Conservation (phyloP, 1,284 basidiomycete genomes). For the Fomitopsis schrenkii region DNA sequence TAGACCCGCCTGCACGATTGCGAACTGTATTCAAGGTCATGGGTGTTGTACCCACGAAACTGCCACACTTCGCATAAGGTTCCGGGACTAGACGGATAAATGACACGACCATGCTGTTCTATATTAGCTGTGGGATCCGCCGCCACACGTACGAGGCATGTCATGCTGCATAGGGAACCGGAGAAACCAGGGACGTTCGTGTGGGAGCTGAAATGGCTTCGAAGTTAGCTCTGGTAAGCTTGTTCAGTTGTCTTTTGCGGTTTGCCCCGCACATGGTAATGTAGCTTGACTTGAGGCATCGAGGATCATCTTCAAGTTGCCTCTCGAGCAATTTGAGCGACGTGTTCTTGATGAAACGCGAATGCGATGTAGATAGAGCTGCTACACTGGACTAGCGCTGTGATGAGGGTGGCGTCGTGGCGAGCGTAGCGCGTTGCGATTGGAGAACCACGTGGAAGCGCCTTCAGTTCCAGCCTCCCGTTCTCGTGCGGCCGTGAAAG, state of each 20-base stretch:
- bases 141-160: not conserved
- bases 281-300: not conserved
- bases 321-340: not conserved
- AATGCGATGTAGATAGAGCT: not conserved
- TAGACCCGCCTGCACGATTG: constrained; percentile 42
- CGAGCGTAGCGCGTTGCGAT: not conserved
- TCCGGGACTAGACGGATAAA: not conserved
- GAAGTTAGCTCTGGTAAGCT: not conserved
- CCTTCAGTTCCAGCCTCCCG: constrained; percentile 3
- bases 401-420: constrained; percentile 1
- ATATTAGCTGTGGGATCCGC: not conserved
- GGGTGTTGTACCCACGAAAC: constrained; percentile 29
- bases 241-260: not conserved
- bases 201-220: not conserved
- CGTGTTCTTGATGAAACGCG: not conserved
- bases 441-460: not conserved
- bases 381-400: not conserved
- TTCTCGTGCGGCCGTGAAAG: constrained; percentile 4
- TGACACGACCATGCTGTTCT: not conserved
- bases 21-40: constrained; percentile 43
- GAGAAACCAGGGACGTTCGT: not conserved
- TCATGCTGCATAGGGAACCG: not conserved
- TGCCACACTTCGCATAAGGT: constrained; percentile 42
- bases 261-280: not conserved
- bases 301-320: not conserved